These are phyloP conservation scores for Colletotrichum sp. DNA, from an alignment of 2,329 filamentous ascomycete species.

Conservation along the genomic window DNA sequence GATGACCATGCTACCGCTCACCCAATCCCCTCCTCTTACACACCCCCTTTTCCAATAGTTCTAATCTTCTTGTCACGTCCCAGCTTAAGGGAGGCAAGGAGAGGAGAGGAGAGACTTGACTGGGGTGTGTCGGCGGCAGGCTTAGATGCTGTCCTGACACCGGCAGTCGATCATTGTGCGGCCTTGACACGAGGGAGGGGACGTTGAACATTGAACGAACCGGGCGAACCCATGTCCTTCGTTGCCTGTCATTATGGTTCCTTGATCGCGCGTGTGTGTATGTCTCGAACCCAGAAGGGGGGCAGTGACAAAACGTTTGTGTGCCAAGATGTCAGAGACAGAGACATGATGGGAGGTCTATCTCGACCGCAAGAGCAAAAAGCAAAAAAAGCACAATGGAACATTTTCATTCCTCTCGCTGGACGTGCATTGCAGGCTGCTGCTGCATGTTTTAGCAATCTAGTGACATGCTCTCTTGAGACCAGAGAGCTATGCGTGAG, in stretches of 20 bases:
- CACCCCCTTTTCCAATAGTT: not conserved
- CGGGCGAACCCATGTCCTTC: not conserved
- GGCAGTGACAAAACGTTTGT: not conserved
- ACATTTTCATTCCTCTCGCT: not conserved
- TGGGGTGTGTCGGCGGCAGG: not conserved
- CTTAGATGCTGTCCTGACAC: slow-evolving; percentile 3
- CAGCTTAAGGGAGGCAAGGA: not conserved
- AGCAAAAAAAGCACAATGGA: not conserved
- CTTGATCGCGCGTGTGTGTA: not conserved
- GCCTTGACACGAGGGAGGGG: slow-evolving; percentile 3
- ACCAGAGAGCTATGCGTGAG: not conserved
- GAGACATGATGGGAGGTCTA: not conserved
- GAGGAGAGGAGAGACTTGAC: not conserved
- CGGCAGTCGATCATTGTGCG: slow-evolving; percentile 10
- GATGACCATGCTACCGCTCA: not conserved
- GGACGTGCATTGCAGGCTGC: not conserved
- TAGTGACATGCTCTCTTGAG: not conserved
- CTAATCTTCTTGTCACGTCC: not conserved
- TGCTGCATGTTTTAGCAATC: not conserved
- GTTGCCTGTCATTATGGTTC: slow-evolving; percentile 6
- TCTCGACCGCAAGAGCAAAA: slow-evolving; percentile 2
- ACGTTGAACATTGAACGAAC: not conserved
- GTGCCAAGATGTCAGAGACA: not conserved
- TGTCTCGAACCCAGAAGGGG: not conserved
- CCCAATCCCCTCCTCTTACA: not conserved